phyloP scores from a whole-genome alignment of 768 basidiomycete genomes.

The Suillus discolor region DNA sequence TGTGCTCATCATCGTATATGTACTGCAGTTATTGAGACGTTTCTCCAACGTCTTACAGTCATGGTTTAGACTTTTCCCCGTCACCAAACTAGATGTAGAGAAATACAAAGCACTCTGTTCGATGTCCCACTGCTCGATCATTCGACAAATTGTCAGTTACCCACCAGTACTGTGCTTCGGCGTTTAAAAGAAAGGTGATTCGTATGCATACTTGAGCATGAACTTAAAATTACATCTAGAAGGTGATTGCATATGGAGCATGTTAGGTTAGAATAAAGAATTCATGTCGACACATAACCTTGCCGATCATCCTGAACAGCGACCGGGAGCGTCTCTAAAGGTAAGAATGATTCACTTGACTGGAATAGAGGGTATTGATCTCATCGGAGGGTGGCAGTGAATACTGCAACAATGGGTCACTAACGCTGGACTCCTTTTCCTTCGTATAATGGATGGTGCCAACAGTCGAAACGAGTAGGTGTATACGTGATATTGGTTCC shows the following conservation, averaged over 20 bases:
- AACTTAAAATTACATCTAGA: no score
- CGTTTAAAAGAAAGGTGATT: no score
- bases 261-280: no score
- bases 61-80: conserved; percentile 18
- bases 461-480: background rate
- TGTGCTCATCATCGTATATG: background rate
- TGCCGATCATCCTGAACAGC: background rate
- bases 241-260: no score
- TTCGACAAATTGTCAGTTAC: no score
- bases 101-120: conserved; percentile 19
- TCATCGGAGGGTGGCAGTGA: background rate
- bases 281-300: background rate
- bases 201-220: no score
- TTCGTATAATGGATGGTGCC: background rate
- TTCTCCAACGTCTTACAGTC: background rate
- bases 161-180: no score
- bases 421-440: background rate
- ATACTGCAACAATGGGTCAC: background rate
- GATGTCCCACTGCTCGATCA: no score
- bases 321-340: background rate
- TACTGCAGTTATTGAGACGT: background rate
- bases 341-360: background rate
- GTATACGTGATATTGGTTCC: background rate
- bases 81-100: conserved; percentile 25
- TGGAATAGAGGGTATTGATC: background rate